Conservation (phyloP, 1,139 yeast species). For the Kodamaea sp. region DNA sequence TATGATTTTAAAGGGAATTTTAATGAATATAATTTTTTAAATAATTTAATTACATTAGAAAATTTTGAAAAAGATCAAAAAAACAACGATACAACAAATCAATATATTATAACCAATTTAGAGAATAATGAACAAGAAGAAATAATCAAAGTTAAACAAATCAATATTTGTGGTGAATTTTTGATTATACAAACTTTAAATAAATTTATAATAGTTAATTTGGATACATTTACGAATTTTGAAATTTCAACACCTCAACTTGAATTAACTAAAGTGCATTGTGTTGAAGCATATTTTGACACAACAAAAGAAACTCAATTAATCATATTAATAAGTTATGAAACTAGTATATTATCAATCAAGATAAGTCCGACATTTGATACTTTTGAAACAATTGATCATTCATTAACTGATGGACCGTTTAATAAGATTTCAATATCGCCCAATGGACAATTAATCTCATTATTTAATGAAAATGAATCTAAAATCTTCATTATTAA, state of each 20-base stretch:
- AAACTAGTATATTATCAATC: conserved; percentile 27
- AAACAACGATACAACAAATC: conserved; percentile 3
- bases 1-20: conserved; percentile 67
- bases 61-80: conserved; percentile 19
- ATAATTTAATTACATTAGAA: conserved; percentile 33
- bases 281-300: neutral
- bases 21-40: conserved; percentile 42
- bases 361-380: conserved; percentile 23
- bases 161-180: conserved; percentile 24
- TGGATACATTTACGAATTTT: conserved; percentile 23
- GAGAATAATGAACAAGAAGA: conserved; percentile 34
- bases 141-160: conserved; percentile 24
- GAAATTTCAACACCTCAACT: conserved; percentile 18
- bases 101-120: conserved; percentile 28
- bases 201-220: conserved; percentile 27
- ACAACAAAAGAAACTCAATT: conserved; percentile 12
- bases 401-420: conserved; percentile 53
- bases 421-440: conserved; percentile 52
- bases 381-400: conserved; percentile 30
- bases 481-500: conserved; percentile 54
- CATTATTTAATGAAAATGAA: conserved; percentile 45
- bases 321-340: conserved; percentile 26
- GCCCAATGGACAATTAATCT: conserved; percentile 59
- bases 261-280: neutral
- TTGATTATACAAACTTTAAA: conserved; percentile 32